Conservation (phyloP, 2,329 filamentous ascomycete species). For the Cercospora janseana region DNA sequence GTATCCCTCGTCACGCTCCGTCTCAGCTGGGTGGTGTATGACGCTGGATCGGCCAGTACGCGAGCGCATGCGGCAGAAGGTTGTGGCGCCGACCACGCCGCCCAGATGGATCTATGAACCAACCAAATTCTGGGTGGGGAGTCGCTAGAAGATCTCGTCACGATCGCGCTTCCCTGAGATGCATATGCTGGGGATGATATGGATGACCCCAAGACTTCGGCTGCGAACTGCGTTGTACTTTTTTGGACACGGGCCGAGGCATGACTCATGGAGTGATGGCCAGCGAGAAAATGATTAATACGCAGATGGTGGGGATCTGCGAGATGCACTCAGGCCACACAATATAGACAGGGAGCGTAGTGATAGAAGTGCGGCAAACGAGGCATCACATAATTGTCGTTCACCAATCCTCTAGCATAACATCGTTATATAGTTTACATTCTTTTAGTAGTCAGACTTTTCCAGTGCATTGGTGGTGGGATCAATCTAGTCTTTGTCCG, state of each 20-base stretch:
- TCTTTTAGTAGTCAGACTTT: not conserved
- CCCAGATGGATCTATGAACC: not conserved
- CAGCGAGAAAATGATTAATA: not conserved
- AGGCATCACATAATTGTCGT: not conserved
- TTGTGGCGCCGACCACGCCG: constrained; percentile 13
- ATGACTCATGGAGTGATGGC: not conserved
- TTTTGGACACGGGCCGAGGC: constrained; percentile 1
- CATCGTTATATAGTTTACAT: constrained; percentile 4
- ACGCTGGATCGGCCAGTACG: constrained; percentile 13
- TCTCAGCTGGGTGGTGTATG: constrained; percentile 9
- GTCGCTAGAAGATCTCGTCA: constrained; percentile 7
- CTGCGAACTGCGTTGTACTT: not conserved
- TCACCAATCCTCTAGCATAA: not conserved
- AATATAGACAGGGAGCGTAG: no score
- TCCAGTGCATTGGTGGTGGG: no score
- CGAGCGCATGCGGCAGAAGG: constrained; percentile 4
- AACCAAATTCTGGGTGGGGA: not conserved
- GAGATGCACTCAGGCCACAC: no score
- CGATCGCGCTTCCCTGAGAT: not conserved
- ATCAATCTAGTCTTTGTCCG: no score
- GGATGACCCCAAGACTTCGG: constrained; percentile 6
- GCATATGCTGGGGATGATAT: not conserved
- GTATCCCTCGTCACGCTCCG: not conserved
- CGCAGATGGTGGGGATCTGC: no score
- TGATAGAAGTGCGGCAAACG: no score